Base-by-base conservation (phyloP, 1,139 yeast species). In the Scheffersomyces stambukii region DNA sequence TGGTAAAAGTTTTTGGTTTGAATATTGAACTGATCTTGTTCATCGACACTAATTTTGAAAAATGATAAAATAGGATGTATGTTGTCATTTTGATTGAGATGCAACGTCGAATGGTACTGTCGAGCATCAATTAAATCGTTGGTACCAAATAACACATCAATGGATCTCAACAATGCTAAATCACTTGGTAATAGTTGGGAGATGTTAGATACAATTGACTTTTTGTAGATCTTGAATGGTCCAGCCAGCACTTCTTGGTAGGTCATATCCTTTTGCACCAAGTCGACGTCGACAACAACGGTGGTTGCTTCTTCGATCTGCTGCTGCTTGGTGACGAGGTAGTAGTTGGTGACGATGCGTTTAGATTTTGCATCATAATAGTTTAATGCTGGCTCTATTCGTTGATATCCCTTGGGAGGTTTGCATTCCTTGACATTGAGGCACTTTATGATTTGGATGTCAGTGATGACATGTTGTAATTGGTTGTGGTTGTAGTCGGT, bases 61-160 rank as follows among this genome's bases (percentile, higher is more conserved):
- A 37, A 19, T 8, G 46, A 37, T 11, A 42, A 29, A 19, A 38
- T 34, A 12, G 42, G 32, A 33, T 43, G 38, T 19, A 34, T 22
- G 16, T 24, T 12, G 21, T 39, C 32, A 23, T 25, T 27, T 8
- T 29, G 29, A 4, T 31, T 25, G n/a, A 38, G 27, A 24, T 30
- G 38, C 15, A 42, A 18, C 6, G 41, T 30, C 2, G 21, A 14
- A 29, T 41, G 43, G 29, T 33, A 29, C 13, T 31, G 30, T 23
- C 52, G 31, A 13, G 38, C 27, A 29, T 54, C 60, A 7, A 35
- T 33, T 27, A 46, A 38, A 31, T 50, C 56, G 22, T 44, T 40
- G 24, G 45, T 34, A 9, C 59, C 59, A 25, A 50, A 47, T 14
- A 58, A 42, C 7, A 57, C 40, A 30, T 57, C 63, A 13, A 57